A percentile compares a stretch with the other conserved stretches of the same genome.
These are phyloP conservation scores for Aspergillus thermomutatus DNA, from an alignment of 2,329 filamentous ascomycete genomes.

Conservation along the genomic window DNA sequence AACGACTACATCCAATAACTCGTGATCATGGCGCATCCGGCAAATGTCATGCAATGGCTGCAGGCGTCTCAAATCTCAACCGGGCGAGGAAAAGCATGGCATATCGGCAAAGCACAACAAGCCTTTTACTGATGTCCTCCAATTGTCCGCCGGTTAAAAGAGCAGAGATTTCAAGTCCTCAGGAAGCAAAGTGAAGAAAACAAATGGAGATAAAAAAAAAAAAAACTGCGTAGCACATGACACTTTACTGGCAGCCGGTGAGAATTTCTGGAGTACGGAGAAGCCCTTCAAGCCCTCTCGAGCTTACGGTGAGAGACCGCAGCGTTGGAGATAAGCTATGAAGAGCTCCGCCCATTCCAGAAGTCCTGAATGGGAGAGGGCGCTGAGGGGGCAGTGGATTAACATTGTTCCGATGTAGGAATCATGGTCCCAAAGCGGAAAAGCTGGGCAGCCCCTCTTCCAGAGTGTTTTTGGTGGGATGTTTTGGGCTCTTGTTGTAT, in stretches of 20 bases:
- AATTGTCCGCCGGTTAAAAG: neutral
- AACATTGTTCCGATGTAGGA: constrained; percentile 10
- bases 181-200: no score
- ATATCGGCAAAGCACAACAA: neutral
- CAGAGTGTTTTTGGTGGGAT: constrained; percentile 5
- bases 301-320: no score
- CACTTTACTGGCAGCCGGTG: constrained; percentile 17
- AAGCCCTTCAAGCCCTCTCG: neutral
- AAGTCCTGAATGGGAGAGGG: neutral
- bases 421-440: constrained; percentile 13
- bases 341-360: neutral
- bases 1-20: no score
- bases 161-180: neutral
- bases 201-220: constrained; percentile 2
- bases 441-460: constrained; percentile 16
- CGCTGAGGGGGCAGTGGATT: constrained; percentile 8
- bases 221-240: constrained; percentile 16
- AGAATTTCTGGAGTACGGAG: constrained; percentile 20
- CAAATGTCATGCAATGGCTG: neutral
- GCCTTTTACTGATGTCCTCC: no score
- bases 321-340: neutral
- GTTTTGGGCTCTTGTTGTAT: neutral
- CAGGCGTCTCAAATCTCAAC: neutral
- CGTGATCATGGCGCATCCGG: neutral
- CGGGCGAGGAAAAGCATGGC: neutral